Base-by-base conservation (phyloP, 192 early-diverging fungal genomes). In the Coemansia sp. region DNA sequence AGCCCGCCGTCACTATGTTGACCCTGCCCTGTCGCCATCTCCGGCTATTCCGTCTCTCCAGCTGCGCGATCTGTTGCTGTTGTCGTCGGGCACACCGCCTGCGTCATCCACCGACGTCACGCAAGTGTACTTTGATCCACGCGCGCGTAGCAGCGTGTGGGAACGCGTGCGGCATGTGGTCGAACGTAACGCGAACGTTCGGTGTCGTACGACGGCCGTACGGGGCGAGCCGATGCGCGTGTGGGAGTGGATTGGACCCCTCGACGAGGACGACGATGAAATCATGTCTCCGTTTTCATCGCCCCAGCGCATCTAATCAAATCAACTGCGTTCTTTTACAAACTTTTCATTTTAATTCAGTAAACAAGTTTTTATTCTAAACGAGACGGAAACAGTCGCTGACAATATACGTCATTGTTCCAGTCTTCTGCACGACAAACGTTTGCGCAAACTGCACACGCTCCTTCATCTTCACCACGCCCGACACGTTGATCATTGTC, bases 241-340 rank as follows among this genome's bases (percentile, higher is more conserved):
- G 31, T 88, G 87, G 87, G 85, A 88, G 52, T 88, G 87, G 87
- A 81, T 87, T 9, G 87, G 85, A 3, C 73, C 80, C 5, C 52
- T 81, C 48, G 78, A 75, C 10, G 67, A 79, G 7, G 69, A 66
- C 11, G 75, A 70, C 9, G 65, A 64, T 2, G 69, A 53, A 22
- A 22, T 55, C 1, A 39, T 17, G 60, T 39, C 38, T 52, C 57
- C 6, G 14, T 62, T 49, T 41, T 16, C 56, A 7, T 39, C 37
- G 3, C 56, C 37, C 22, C 35, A 58, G 56, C 56, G 56, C 12
- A 37, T 58, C 12, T 58, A 39, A 58, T 58, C 10, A 21, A 38
- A 57, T 50, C 17, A 6, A 57, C 21, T 27, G 35, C 29, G 17
- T 66, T 39, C 54, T 38, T 48, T 11, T 56, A 19, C n/a, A 10